Conservation (phyloP, 305 asterid species). For the Fraxinus angustifolia region DNA sequence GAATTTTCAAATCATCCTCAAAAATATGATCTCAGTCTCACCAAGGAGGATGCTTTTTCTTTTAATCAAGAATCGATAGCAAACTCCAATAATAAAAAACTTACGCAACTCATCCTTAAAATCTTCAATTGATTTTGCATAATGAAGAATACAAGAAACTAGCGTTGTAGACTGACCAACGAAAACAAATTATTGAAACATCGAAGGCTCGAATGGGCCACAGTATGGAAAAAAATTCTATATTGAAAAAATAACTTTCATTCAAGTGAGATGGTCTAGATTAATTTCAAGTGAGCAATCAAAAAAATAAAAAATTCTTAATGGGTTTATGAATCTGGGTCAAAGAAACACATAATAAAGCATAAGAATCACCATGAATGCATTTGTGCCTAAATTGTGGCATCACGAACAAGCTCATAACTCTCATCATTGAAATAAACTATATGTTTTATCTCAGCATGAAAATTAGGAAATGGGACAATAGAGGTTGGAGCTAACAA, state of each 20-base stretch:
- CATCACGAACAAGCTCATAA: not conserved
- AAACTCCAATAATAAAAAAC: not conserved
- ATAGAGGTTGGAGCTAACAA: not conserved
- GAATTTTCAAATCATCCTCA: not conserved
- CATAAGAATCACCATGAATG: not conserved
- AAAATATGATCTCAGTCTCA: not conserved
- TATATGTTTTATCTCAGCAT: not conserved
- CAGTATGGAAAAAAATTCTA: not conserved
- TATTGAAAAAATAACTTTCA: not conserved
- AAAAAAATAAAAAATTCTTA: not conserved
- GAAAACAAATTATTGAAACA: not conserved
- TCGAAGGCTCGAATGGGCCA: not conserved
- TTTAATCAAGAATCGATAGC: not conserved
- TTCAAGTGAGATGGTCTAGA: not conserved
- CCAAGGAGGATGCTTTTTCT: not conserved
- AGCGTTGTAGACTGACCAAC: not conserved
- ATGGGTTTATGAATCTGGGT: not conserved
- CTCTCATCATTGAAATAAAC: not conserved
- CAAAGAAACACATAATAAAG: not conserved
- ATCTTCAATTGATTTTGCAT: not conserved
- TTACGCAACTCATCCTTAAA: not conserved
- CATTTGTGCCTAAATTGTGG: not conserved
- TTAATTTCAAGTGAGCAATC: not conserved
- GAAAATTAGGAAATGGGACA: not conserved
- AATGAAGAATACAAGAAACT: not conserved